These are phyloP conservation scores for Schizopora paradoxa DNA, from an alignment of 1,284 basidiomycete genomes.

Conservation along the genomic window DNA sequence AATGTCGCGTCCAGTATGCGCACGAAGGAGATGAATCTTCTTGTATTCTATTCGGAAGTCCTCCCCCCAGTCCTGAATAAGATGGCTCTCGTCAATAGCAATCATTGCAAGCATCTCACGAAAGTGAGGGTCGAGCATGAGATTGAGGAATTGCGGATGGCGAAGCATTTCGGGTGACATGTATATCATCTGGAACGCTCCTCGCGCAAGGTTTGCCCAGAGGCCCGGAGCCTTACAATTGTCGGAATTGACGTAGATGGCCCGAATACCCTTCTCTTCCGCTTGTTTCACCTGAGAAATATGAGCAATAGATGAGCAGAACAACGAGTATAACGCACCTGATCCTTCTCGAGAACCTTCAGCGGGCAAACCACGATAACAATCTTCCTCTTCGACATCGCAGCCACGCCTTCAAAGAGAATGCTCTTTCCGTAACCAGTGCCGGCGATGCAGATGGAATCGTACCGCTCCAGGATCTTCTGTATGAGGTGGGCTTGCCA, in stretches of 20 bases:
- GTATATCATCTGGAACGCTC: constrained; percentile 20
- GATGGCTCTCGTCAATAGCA: constrained; percentile 27
- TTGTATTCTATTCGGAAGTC: constrained; percentile 23
- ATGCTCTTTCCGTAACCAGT: constrained; percentile 29
- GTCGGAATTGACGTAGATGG: constrained; percentile 21
- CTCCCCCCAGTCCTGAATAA: constrained; percentile 26
- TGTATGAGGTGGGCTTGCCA: constrained; percentile 22
- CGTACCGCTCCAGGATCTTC: constrained; percentile 21
- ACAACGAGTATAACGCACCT: constrained; percentile 20
- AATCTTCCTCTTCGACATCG: constrained; percentile 18
- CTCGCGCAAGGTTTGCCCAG: constrained; percentile 12
- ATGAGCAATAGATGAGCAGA: not conserved
- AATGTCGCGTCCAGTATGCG: constrained; percentile 24
- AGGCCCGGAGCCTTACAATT: constrained; percentile 9
- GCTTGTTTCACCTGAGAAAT: constrained; percentile 17
- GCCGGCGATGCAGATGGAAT: constrained; percentile 23
- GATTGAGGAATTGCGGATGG: constrained; percentile 18
- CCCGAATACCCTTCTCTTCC: constrained; percentile 15
- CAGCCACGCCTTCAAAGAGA: constrained; percentile 24
- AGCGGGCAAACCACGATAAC: constrained; percentile 26
- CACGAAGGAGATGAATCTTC: constrained; percentile 20
- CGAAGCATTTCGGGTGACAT: constrained; percentile 26
- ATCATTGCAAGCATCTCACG: constrained; percentile 20
- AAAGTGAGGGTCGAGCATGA: constrained; percentile 22
- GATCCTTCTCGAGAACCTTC: constrained; percentile 27